phyloP scores from a whole-genome alignment of 768 basidiomycete genomes.

The Pleurotus giganteus region DNA sequence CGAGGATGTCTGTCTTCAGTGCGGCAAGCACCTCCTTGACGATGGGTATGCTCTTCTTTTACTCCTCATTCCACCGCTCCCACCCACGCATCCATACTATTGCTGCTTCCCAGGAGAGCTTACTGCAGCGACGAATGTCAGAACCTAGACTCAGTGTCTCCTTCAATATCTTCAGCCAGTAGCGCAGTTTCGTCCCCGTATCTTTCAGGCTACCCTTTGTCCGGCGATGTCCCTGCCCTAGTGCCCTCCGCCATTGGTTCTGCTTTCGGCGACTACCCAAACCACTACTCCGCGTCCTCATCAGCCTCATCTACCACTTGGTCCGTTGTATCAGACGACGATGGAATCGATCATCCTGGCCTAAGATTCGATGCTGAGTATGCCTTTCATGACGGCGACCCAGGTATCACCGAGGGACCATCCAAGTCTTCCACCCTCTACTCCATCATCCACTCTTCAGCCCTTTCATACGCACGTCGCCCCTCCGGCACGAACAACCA shows the following conservation, averaged over 20 bases:
- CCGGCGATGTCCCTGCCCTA: conserved; percentile 65
- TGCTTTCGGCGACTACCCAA: conserved; percentile 47
- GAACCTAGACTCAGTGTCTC: conserved; percentile 58
- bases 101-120: conserved; percentile 42
- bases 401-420: conserved; percentile 38
- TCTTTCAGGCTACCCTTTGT: conserved; percentile 43
- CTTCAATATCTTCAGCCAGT: conserved; percentile 64
- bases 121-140: conserved; percentile 76
- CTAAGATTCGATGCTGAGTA: conserved; percentile 31
- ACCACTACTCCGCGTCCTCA: conserved; percentile 60
- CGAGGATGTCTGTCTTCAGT: conserved; percentile 75
- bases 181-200: conserved; percentile 70
- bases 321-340: conserved; percentile 64
- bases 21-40: conserved; percentile 62
- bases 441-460: conserved; percentile 34
- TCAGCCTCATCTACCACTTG: conserved; percentile 65
- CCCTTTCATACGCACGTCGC: conserved; percentile 63
- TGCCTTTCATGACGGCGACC: conserved; percentile 38
- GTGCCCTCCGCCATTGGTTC: conserved; percentile 65
- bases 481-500: conserved; percentile 71
- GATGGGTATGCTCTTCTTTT: conserved; percentile 49
- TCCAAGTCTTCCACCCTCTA: conserved; percentile 40
- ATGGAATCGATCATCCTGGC: conserved; percentile 46
- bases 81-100: conserved; percentile 14
- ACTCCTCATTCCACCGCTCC: conserved; percentile 13